Evolutionary conservation across 768 basidiomycete species (phyloP), one percentile per base, ranked within the genome.

Genomic region (Chalciporus chontae): DNA sequence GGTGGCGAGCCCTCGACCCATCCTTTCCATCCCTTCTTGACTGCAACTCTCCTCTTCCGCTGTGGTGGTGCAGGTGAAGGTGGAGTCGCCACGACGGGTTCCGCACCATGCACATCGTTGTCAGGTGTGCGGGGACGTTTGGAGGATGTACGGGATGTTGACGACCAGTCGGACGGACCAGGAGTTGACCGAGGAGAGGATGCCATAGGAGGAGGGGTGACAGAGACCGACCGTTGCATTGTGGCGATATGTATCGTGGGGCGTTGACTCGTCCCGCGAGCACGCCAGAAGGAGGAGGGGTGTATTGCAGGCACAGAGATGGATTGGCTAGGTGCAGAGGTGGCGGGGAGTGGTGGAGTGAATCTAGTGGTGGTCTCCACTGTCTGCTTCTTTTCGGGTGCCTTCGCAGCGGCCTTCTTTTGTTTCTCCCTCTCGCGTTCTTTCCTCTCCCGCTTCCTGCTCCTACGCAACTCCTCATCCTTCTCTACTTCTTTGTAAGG

Each of bases 1-100:
- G 82, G 81, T 21, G 86, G 86, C 18, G 87, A 89, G 57, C 87
- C 88, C 72, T 90, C 89, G 18, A 91, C 85, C 89, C 89, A 91
- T 34, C 89, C 89, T 73, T 91, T 91, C 89, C 89, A 91, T 15
- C 89, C 89, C 67, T 91, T 91, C 69, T 77, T 83, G 31, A 78
- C 83, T 0, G 78, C 71, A 18, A 83, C 76, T 39, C 77, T 71
- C 57, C 84, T 83, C 73, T 80, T 87, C 66, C 75, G 78, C 40
- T 77, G 76, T n/a, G 61, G 71, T 23, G 58, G 63, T 8, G 29
- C 38, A 21, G 60, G 59, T 10, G 64, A 55, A 17, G 65, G 54
- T n/a, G 59, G 53, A 1, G 68, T 23, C 4, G 53, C 50, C 7
- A 43, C 53, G 31, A 54, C 60, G 36, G 55, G 61, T 47, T 65